These are phyloP conservation scores for Adansonia madagascariensis DNA, from an alignment of 441 rosid genomes.

Conservation along the genomic window DNA sequence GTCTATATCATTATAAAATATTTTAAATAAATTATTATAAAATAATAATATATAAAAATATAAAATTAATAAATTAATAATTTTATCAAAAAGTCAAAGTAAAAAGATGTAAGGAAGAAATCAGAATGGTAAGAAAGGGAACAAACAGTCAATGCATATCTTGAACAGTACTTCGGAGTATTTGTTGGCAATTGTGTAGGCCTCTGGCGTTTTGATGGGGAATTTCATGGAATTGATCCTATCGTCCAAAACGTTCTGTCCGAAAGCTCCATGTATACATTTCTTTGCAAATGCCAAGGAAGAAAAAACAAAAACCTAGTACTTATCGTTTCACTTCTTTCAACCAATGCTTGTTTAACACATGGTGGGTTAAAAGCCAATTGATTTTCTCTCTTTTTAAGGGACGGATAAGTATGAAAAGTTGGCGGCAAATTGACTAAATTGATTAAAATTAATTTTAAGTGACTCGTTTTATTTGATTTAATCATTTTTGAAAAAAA, in stretches of 20 bases:
- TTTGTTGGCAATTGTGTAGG: background rate
- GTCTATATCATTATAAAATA: too few relatives aligned
- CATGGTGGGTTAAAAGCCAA: background rate
- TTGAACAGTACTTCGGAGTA: background rate
- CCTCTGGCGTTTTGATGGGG: background rate
- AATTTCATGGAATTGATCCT: background rate
- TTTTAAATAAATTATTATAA: too few relatives aligned
- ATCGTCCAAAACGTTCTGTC: background rate
- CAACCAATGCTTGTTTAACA: background rate
- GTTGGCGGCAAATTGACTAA: too few relatives aligned
- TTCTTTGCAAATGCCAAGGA: background rate
- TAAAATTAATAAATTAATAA: too few relatives aligned
- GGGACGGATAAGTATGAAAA: background rate
- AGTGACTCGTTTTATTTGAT: too few relatives aligned
- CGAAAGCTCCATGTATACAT: background rate
- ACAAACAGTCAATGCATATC: slow-evolving; percentile 39
- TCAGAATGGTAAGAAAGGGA: background rate
- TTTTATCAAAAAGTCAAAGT: too few relatives aligned
- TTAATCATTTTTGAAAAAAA: too few relatives aligned
- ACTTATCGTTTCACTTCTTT: slow-evolving; percentile 16
- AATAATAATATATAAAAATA: too few relatives aligned
- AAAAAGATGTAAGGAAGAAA: slow-evolving; percentile 15
- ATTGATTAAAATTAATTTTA: too few relatives aligned
- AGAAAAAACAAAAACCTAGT: background rate
- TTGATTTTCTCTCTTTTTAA: background rate